Conservation (phyloP, 768 basidiomycete genomes). For the Tulasnella sp. region DNA sequence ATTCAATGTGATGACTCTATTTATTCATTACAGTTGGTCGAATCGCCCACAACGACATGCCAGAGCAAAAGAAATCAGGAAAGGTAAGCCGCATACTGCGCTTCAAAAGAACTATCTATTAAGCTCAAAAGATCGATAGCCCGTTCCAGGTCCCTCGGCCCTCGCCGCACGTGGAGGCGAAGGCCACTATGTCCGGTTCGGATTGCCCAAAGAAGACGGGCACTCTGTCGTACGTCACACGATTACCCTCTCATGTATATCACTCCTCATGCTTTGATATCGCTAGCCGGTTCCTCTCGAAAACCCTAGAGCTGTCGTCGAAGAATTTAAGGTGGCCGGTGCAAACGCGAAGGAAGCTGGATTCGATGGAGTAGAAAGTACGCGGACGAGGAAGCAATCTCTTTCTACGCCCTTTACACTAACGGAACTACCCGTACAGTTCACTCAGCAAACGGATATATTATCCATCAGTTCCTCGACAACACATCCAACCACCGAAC, state of each 20-base stretch:
- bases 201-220: not conserved
- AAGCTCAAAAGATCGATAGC: conserved; percentile 34
- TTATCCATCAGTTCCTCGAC: conserved; percentile 44
- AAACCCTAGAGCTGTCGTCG: conserved; percentile 45
- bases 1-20: not conserved
- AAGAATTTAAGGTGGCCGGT: conserved; percentile 46
- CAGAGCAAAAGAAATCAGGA: conserved; percentile 43
- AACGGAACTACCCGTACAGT: conserved; percentile 21
- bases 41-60: conserved; percentile 35
- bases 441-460: conserved; percentile 39
- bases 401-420: not conserved
- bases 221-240: not conserved
- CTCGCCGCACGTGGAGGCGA: conserved; percentile 44
- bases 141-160: conserved; percentile 48
- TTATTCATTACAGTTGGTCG: conserved; percentile 34
- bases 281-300: conserved; percentile 39
- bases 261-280: not conserved
- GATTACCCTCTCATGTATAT: not conserved
- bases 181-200: conserved; percentile 3
- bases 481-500: conserved; percentile 41
- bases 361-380: conserved; percentile 55
- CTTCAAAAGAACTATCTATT: not conserved
- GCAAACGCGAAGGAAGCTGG: conserved; percentile 52
- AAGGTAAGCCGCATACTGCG: conserved; percentile 32
- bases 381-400: not conserved